Evolutionary conservation across 2,329 filamentous ascomycete species (phyloP), one percentile per base, ranked within the genome.

Genomic region (Aspergillus glaucus): DNA sequence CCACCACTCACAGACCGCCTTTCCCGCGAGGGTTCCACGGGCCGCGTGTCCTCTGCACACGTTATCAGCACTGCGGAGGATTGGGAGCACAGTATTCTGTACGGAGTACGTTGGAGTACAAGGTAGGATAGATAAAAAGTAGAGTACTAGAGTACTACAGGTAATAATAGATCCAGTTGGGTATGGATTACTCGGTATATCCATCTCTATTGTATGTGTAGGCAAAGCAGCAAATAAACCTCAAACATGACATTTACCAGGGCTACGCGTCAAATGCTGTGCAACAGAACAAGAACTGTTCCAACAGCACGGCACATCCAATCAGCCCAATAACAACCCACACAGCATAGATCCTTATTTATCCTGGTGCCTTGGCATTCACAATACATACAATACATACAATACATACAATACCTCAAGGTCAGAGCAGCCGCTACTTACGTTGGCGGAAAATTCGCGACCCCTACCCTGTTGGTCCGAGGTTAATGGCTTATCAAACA

Each of bases 11-110:
- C 37, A 21, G 15, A 19, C 15, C 17, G 37, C 37, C 17, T 15
- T 40, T 15, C 15, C 15, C 15, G 37, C 15, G 17, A 21, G 37
- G 46, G 37, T 43, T 55, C 56, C 55, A 59, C 55, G 51, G 56
- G 56, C 56, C 56, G 56, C 56, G 56, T 59, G 56, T 59, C 55
- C 56, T 44, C 50, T 40, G 28, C 47, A 44, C 39, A 17, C 15
- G 37, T 21, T 12, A 40, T 40, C 17, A 22, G 15, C 19, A 19
- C 5, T 19, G 6, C 22, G 5, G 7, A 37, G 6, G 4, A 19
- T 19, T 8, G 10, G 4, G 34, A 37, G 6, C 26, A 15, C 3
- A 37, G 37, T 40, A 40, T 4, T 22, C 15, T 40, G 37, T 37
- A 37, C 34, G n/a, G n/a, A 37, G 34, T 37, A 17, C 34, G 34